Base-by-base conservation (phyloP, 2,329 filamentous ascomycete genomes). In the Zalaria obscura region DNA sequence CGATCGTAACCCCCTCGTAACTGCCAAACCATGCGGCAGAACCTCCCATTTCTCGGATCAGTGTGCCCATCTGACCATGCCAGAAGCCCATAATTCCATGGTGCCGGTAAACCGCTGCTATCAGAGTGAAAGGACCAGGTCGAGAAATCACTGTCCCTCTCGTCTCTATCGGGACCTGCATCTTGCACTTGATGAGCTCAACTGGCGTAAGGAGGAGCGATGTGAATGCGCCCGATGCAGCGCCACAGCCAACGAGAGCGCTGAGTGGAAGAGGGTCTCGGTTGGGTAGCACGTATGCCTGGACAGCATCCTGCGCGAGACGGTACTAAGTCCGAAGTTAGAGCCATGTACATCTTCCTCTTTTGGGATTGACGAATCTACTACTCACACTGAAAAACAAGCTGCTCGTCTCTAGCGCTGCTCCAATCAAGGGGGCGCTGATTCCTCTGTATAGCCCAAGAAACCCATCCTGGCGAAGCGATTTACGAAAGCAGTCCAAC, bases 121-220 rank as follows among this genome's bases (percentile, higher is more conserved):
- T 82, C 35, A 95, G 78, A 4, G 74, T 64, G 8, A 84, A 56
- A 0, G 87, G 80, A 1, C 75, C 73, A 4, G 83, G 71, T 3
- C 72, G 63, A 57, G 60, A 56, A 1, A 65, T 58, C 5, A 55
- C 45, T 1, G 56, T 50, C 8, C 47, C 44, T 2, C 42, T 51
- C 2, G 52, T 47, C 35, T 58, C 55, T 37, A 53, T 35, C 9
- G 50, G 41, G 1, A 89, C 88, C 61, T 98, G 91, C 66, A 98
- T 93, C 64, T 91, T 93, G 73, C 91, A 98, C 65, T 98, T 98
- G 58, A 98, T 83, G 40, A 98, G 75, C 65, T 98, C 91, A 50
- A 98, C 86, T 0, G 91, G 91, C 0, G 91, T 98, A 47, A 98
- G 75, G 28, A 94, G 77, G 38, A 95, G 72, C 0, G 86, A 94